Evolutionary conservation across 2,329 filamentous ascomycete genomes (phyloP).

Genomic region (Cladophialophora immunda): DNA sequence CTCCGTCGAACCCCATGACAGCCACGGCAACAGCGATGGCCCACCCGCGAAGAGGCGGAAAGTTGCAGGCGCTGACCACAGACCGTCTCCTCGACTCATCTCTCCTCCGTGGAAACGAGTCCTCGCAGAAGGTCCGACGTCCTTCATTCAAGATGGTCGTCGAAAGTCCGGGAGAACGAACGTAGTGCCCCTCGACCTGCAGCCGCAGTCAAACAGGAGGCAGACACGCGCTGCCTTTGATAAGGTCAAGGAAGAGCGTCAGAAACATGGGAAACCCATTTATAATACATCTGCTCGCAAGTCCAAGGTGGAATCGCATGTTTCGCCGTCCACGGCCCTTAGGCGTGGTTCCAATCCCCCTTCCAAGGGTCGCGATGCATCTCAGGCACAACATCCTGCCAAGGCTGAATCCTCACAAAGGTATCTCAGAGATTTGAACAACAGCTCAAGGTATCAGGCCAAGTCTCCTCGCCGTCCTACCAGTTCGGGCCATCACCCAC

Average conservation of each 20-base stretch:
- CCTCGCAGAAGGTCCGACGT: slow-evolving; percentile 84
- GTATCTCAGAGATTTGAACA: slow-evolving; percentile 8
- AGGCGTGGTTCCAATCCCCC: slow-evolving; percentile 28
- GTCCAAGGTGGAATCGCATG: slow-evolving; percentile 27
- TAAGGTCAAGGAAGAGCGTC: slow-evolving; percentile 35
- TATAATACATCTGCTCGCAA: slow-evolving; percentile 45
- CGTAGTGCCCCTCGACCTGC: slow-evolving; percentile 56
- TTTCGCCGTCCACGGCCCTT: slow-evolving; percentile 21
- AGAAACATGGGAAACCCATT: slow-evolving; percentile 39
- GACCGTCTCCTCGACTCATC: slow-evolving; percentile 50
- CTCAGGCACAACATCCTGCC: slow-evolving; percentile 5
- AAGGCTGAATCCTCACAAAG: slow-evolving; percentile 25
- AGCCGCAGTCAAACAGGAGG: slow-evolving; percentile 57
- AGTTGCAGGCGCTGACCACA: slow-evolving; percentile 47
- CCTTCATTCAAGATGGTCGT: slow-evolving; percentile 72
- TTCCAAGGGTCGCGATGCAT: slow-evolving; percentile 26
- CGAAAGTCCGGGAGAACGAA: slow-evolving; percentile 69
- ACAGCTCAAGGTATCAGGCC: slow-evolving; percentile 15
- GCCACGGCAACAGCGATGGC: slow-evolving; percentile 44
- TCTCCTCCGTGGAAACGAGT: slow-evolving; percentile 96
- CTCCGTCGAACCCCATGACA: slow-evolving; percentile 12
- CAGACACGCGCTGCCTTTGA: slow-evolving; percentile 53
- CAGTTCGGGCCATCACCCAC: slow-evolving; percentile 7
- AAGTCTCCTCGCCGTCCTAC: slow-evolving; percentile 21
- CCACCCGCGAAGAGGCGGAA: slow-evolving; percentile 58